Evolutionary conservation across 192 early-diverging fungal species (phyloP), one percentile per base, ranked within the genome.

Genomic region (Allomyces javanicus): DNA sequence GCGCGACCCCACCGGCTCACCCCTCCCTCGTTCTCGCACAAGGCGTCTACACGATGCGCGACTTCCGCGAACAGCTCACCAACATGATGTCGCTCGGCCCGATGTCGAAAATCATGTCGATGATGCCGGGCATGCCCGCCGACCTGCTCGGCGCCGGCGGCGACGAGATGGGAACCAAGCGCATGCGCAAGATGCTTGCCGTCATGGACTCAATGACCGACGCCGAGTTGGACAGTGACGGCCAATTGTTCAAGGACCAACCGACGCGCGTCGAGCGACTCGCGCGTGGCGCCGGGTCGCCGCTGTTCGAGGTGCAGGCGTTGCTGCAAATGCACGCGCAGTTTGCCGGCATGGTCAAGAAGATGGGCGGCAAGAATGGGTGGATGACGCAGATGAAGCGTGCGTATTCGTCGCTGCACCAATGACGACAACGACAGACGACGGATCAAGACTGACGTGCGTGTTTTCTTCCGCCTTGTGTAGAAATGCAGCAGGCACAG

Each of bases 141-240:
- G 77, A 77, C 63, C 71, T 84, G 63, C 66, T 76, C 23, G 66
- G 73, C 25, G 70, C 76, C 55, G 73, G 71, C 24, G 73, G 76
- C 25, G 82, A 87, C 63, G 72, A 79, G 63, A 73, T 78, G 58
- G 86, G 85, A 21, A 71, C 75, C 24, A 75, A 76, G 45, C 69
- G 79, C 26, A 73, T 87, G 65, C 87, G 87, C 67, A 75, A 79
- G 21, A 89, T 88, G 72, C 87, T 93, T 85, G 89, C 87, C 67
- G 86, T 95, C 70, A 91, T 97, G 83, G 94, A 97, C 72, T 91
- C 88, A 69, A 97, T 97, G 94, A 97, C 83, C 5, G 90, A 94
- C 19, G 44, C 67, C 66, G 94, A 97, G 74, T 76, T 97, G 25
- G 88, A 87, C 69, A 85, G 88, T 68, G 93, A 96, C 69, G 89